These are phyloP conservation scores for Zoysia matrella DNA, from an alignment of 202 grass and related monocot species.

Conservation along the genomic window DNA sequence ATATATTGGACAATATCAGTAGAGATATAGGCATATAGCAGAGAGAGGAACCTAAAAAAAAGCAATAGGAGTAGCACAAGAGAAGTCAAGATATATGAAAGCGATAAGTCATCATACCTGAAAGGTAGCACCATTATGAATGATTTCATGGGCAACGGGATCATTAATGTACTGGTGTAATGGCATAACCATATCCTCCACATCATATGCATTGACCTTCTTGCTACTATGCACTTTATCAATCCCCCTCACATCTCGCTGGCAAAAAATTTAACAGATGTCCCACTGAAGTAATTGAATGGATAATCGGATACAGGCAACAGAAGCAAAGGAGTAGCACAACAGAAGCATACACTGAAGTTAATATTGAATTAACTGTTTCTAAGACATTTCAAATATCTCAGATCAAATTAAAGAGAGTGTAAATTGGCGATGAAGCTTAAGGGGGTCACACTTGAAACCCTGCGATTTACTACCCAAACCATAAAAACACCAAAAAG, in stretches of 20 bases:
- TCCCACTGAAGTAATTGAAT: conserved; percentile 20
- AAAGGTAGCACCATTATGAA: conserved; percentile 98
- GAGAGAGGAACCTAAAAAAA: background rate
- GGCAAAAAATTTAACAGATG: conserved; percentile 24
- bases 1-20: background rate
- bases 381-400: conserved; percentile 11
- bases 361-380: background rate
- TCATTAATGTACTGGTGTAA: conserved; percentile 88
- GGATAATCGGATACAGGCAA: conserved; percentile 22
- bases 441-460: conserved; percentile 13
- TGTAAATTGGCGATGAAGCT: background rate
- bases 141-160: conserved; percentile 90
- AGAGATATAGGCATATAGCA: background rate
- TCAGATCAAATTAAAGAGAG: conserved; percentile 23
- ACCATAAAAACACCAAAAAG: background rate
- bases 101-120: conserved; percentile 40
- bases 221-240: conserved; percentile 53
- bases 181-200: conserved; percentile 91
- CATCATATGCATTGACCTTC: conserved; percentile 69
- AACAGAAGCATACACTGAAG: no score
- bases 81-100: conserved; percentile 8
- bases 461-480: background rate
- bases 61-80: background rate
- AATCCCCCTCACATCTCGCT: conserved; percentile 75
- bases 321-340: background rate